Evolutionary conservation across 257 asterid species (phyloP).

Genomic region (Jaltomata sinuosa): DNA sequence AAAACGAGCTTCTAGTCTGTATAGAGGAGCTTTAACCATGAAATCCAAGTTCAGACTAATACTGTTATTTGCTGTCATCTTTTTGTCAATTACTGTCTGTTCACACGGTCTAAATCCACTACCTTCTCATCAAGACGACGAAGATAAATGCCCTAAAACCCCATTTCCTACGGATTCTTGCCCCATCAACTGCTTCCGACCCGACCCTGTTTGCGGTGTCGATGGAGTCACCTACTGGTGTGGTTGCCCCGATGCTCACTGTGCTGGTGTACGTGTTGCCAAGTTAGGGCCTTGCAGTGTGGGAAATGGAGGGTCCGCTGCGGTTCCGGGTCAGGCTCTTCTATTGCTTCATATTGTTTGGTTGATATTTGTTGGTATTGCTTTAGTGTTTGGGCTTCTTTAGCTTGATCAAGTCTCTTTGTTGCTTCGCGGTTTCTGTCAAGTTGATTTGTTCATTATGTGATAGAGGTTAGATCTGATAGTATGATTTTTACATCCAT

Average conservation of each 20-base stretch:
- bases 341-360: slow-evolving; percentile 82
- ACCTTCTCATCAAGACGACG: slow-evolving; percentile 37
- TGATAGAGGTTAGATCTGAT: background rate
- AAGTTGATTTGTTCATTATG: background rate
- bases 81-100: slow-evolving; percentile 35
- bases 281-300: slow-evolving; percentile 69
- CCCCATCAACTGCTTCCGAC: slow-evolving; percentile 80
- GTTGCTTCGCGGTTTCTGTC: background rate
- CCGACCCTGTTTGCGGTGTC: slow-evolving; percentile 89
- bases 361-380: slow-evolving; percentile 73
- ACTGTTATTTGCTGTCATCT: slow-evolving; percentile 18
- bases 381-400: slow-evolving; percentile 70
- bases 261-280: slow-evolving; percentile 67
- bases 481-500: background rate
- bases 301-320: slow-evolving; percentile 71
- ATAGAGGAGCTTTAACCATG: background rate
- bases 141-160: slow-evolving; percentile 34
- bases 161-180: slow-evolving; percentile 26
- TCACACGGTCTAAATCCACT: slow-evolving; percentile 25
- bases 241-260: slow-evolving; percentile 89
- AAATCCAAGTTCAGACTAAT: background rate
- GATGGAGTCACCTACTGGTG: slow-evolving; percentile 94
- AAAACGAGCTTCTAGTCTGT: background rate
- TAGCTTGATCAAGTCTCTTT: slow-evolving; percentile 13
- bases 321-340: slow-evolving; percentile 76